Evolutionary conservation across 768 basidiomycete genomes (phyloP), one percentile per base, ranked within the genome.

Genomic region (Tylopilus vinaceipallidus): DNA sequence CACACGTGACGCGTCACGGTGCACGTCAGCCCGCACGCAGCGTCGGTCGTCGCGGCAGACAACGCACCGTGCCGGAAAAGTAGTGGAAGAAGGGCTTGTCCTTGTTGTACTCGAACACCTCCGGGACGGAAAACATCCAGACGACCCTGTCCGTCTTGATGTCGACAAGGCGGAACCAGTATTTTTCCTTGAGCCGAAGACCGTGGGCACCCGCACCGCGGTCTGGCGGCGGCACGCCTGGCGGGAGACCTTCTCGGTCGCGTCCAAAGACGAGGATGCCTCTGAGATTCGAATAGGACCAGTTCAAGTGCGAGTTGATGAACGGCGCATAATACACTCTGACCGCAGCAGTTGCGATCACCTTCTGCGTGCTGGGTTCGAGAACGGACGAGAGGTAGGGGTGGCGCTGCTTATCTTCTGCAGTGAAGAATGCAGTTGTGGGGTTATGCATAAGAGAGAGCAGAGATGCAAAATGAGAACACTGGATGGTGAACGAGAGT

Each of bases 31-130:
- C 41, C 19, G 29, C 27, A 13, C 24, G 16, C 41, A 42, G 26
- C 26, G 12, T 41, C 39, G 12, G 3, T 8, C 13, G 10, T 20
- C 11, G 12, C 11, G 10, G 23, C 11, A 16, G 24, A 33, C 19
- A 4, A 75, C 89, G 64, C 62, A 95, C 94, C 71, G 86, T 81
- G 35, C 89, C 90, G 39, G 84, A 81, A 69, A 95, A 95, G 33
- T 84, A 78, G 67, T 98, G 92, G 71, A 97, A 97, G 73, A 95
- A 95, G 3, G 91, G 88, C 49, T 87, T 81, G 67, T 97, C 92
- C 57, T 86, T 77, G 58, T 80, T 78, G 66, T 95, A 98, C 45
- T 83, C 77, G 58, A 86, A 78, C 40, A 72, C 70, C 38, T 72
- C 70, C 1, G 81, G 80, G 46, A 87, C 73, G 52, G 78, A 78